phyloP scores from a whole-genome alignment of 768 basidiomycete genomes.

The Tulasnella sp. region DNA sequence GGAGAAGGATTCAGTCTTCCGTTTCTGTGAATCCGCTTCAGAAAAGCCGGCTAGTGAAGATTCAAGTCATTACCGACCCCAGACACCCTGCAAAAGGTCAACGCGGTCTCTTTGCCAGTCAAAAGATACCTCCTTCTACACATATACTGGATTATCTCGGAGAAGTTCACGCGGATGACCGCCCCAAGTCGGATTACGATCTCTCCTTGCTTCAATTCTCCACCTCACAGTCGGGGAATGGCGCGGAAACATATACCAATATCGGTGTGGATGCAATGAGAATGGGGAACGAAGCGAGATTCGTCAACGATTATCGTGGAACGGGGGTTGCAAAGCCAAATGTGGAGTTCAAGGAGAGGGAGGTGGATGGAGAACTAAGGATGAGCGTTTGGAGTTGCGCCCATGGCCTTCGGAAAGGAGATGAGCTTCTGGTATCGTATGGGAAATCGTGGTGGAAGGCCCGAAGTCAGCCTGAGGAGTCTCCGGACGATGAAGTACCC shows the following conservation, averaged over 20 bases:
- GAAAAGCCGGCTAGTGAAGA: conserved; percentile 38
- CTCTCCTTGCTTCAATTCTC: conserved; percentile 56
- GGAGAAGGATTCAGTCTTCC: conserved; percentile 29
- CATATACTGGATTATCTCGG: conserved; percentile 78
- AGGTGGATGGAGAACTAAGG: conserved; percentile 51
- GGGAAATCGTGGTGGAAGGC: conserved; percentile 79
- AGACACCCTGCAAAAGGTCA: conserved; percentile 73
- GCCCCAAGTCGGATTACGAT: conserved; percentile 76
- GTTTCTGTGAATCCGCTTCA: conserved; percentile 16
- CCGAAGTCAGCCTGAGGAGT: conserved; percentile 28
- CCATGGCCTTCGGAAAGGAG: conserved; percentile 60
- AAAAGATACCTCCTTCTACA: conserved; percentile 56
- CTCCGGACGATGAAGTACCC: neutral
- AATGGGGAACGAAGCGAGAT: conserved; percentile 81
- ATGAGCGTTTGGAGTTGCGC: conserved; percentile 69
- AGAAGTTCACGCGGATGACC: conserved; percentile 71
- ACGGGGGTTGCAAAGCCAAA: conserved; percentile 55
- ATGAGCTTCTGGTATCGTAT: conserved; percentile 82
- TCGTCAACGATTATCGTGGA: conserved; percentile 87
- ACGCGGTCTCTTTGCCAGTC: conserved; percentile 68
- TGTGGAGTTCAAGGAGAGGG: conserved; percentile 55
- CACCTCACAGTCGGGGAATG: conserved; percentile 2
- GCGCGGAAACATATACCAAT: conserved; percentile 30
- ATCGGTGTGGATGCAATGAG: conserved; percentile 66
- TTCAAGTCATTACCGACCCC: conserved; percentile 44